phyloP scores from a whole-genome alignment of 345 rosid genomes.

The Arabis hirsuta region DNA sequence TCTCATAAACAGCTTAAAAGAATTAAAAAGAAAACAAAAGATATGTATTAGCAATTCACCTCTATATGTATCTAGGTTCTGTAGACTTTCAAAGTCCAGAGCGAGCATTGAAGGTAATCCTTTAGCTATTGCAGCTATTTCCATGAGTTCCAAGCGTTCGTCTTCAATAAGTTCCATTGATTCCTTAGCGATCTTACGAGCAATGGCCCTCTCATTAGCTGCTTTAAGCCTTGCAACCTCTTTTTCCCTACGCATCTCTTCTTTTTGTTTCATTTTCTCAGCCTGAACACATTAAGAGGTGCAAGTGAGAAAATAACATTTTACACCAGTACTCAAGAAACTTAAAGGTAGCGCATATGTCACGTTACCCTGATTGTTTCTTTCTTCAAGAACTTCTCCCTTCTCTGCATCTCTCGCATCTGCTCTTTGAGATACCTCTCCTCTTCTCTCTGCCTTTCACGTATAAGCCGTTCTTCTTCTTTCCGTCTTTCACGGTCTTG shows the following conservation, averaged over 20 bases:
- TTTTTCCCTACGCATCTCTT: conserved; percentile 75
- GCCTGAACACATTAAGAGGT: conserved; percentile 50
- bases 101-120: conserved; percentile 69
- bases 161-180: conserved; percentile 85
- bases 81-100: conserved; percentile 74
- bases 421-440: conserved; percentile 82
- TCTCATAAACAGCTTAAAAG: conserved; percentile 10
- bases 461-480: conserved; percentile 87
- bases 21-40: not conserved
- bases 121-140: conserved; percentile 67
- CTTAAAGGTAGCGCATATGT: conserved; percentile 10
- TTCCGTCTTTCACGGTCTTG: conserved; percentile 89
- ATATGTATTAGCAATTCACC: conserved; percentile 48
- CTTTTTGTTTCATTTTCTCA: conserved; percentile 84
- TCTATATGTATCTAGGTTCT: conserved; percentile 72
- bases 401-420: conserved; percentile 84
- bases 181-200: conserved; percentile 88
- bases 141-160: conserved; percentile 93
- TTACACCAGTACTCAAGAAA: conserved; percentile 13
- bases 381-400: conserved; percentile 85
- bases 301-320: conserved; percentile 23
- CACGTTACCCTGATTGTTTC: conserved; percentile 75
- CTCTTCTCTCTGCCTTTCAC: conserved; percentile 91
- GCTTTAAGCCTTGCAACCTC: conserved; percentile 88
- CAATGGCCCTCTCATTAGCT: conserved; percentile 87